These are phyloP conservation scores for Phytophthora hybrid DNA, from an alignment of 352 stramenopile species.

Conservation along the genomic window DNA sequence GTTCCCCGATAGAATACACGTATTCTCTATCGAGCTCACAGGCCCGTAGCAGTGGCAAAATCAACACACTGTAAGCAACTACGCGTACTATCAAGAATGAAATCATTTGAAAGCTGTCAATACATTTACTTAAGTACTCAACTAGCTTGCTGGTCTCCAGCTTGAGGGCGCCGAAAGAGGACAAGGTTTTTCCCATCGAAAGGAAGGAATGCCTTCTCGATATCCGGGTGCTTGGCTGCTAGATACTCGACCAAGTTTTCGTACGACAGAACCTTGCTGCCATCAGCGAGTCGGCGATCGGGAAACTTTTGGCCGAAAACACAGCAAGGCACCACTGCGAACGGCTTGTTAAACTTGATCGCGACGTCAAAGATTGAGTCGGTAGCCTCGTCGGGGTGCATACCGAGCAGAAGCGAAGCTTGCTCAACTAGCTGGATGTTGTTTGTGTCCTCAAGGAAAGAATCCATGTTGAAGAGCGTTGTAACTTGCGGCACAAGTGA, in stretches of 20 bases:
- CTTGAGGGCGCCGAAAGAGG: constrained; percentile 53
- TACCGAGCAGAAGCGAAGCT: constrained; percentile 89
- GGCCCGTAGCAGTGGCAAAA: constrained; percentile 16
- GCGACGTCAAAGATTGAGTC: constrained; percentile 95
- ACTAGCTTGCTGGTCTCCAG: constrained; percentile 9
- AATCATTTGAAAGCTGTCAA: constrained; percentile 9
- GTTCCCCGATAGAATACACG: constrained; percentile 41
- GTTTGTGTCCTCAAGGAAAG: constrained; percentile 55
- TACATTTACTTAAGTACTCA: no score
- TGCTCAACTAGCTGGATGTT: constrained; percentile 69
- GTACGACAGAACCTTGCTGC: constrained; percentile 75
- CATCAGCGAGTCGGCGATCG: constrained; percentile 51
- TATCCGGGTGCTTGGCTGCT: constrained; percentile 64
- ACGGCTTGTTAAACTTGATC: constrained; percentile 91
- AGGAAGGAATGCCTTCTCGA: constrained; percentile 70
- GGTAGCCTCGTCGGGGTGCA: constrained; percentile 96
- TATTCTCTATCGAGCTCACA: constrained; percentile 33
- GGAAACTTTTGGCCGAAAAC: constrained; percentile 95
- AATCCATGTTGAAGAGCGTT: constrained; percentile 71
- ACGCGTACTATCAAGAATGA: constrained; percentile 3
- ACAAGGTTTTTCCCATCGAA: constrained; percentile 90
- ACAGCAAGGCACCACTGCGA: constrained; percentile 97
- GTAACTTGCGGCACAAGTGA: constrained; percentile 70
- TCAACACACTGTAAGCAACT: background rate
- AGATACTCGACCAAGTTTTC: constrained; percentile 86